Evolutionary conservation across 2,329 filamentous ascomycete species (phyloP).

Genomic region (Trichophyton benhamiae): DNA sequence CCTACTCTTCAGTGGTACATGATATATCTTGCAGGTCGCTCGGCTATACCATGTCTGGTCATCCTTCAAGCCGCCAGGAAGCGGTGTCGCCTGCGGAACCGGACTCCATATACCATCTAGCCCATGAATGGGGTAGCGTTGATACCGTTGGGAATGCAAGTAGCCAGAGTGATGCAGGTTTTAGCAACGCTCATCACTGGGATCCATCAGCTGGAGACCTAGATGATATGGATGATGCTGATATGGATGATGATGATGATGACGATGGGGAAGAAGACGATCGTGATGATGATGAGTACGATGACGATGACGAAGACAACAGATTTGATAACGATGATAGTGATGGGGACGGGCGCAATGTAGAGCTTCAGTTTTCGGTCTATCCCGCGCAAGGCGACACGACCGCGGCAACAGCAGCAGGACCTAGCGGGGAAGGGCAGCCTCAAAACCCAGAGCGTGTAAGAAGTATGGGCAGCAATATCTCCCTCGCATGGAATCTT

Average conservation of each 20-base stretch:
- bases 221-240: conserved; percentile 16
- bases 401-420: background rate
- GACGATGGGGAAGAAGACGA: conserved; percentile 8
- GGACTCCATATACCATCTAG: conserved; percentile 24
- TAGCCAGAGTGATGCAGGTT: conserved; percentile 8
- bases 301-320: conserved; percentile 17
- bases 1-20: no score
- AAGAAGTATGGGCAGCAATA: conserved; percentile 4
- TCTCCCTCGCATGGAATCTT: conserved; percentile 4
- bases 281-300: conserved; percentile 26
- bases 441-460: background rate
- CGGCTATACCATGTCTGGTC: background rate
- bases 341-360: conserved; percentile 12
- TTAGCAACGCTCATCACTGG: conserved; percentile 22
- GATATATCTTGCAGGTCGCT: background rate
- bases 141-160: conserved; percentile 9
- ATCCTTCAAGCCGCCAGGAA: background rate
- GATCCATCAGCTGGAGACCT: background rate
- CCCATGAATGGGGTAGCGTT: conserved; percentile 26
- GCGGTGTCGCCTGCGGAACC: conserved; percentile 15
- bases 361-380: background rate
- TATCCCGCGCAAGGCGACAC: background rate
- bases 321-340: conserved; percentile 16
- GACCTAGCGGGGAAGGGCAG: background rate
- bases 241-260: conserved; percentile 22